These are phyloP conservation scores for Daldinia sp. DNA, from an alignment of 2,329 filamentous ascomycete species.

Conservation along the genomic window DNA sequence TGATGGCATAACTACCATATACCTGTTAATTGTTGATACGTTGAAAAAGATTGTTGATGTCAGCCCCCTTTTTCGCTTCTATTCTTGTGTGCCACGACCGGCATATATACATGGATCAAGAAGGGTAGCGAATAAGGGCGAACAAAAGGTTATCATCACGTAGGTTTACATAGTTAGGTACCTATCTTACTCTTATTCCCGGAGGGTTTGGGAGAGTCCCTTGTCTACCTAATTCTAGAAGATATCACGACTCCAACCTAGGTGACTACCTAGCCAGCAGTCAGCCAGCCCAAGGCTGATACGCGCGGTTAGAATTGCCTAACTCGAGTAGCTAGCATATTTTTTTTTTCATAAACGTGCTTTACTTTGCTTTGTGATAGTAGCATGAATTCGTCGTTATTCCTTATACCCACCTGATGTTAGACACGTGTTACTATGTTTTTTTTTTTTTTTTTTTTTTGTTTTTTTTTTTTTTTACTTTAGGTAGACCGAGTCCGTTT, in stretches of 20 bases:
- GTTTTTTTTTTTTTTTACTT: too few relatives aligned
- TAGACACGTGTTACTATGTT: conserved; percentile 4
- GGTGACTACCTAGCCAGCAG: too few relatives aligned
- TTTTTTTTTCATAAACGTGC: conserved; percentile 1
- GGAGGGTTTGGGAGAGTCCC: background rate
- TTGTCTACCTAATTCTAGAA: background rate
- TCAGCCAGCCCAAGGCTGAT: background rate
- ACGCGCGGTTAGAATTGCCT: conserved; percentile 7
- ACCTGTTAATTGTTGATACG: background rate
- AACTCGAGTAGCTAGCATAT: conserved; percentile 8
- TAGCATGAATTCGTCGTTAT: background rate
- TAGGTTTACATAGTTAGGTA: background rate
- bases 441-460: too few relatives aligned
- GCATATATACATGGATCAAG: conserved; percentile 2
- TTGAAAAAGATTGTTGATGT: background rate
- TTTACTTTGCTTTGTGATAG: background rate
- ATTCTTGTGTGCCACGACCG: background rate
- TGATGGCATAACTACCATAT: background rate
- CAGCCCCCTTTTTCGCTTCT: conserved; percentile 1
- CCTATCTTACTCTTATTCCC: conserved; percentile 1
- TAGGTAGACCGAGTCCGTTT: too few relatives aligned
- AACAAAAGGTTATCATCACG: background rate
- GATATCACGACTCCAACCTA: background rate
- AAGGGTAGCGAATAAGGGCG: background rate
- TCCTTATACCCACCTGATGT: background rate